A percentile compares a stretch with the other conserved stretches of the same genome.
Evolutionary conservation across 371 early-diverging fungal species (phyloP).

Genomic region (Mucor lusitanicus): DNA sequence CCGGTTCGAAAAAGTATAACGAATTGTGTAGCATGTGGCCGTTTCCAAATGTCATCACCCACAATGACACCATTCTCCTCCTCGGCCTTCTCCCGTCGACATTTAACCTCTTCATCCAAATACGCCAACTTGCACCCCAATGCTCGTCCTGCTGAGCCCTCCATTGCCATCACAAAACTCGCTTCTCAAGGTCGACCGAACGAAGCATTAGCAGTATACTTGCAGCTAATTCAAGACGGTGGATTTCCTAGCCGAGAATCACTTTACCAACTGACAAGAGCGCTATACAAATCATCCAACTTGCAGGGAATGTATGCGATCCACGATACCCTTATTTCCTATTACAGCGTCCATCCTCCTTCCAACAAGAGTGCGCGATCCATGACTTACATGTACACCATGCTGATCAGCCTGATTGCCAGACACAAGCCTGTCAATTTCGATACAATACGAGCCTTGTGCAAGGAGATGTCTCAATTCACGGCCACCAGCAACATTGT

Average conservation of each 20-base stretch:
- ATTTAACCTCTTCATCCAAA: neutral
- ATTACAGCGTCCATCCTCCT: neutral
- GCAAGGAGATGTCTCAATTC: slow-evolving; percentile 13
- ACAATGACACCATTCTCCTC: neutral
- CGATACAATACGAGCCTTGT: slow-evolving; percentile 12
- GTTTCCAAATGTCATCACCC: neutral
- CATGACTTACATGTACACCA: slow-evolving; percentile 24
- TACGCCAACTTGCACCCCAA: neutral
- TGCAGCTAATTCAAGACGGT: slow-evolving; percentile 13
- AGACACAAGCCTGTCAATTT: slow-evolving; percentile 18
- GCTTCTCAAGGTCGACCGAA: slow-evolving; percentile 11
- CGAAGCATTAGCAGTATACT: slow-evolving; percentile 20
- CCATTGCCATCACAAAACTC: slow-evolving; percentile 20
- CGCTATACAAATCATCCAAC: slow-evolving; percentile 14
- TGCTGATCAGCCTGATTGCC: slow-evolving; percentile 27
- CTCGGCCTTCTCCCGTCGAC: neutral
- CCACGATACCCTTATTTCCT: slow-evolving; percentile 21
- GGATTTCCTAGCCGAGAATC: slow-evolving; percentile 27
- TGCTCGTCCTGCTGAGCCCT: slow-evolving; percentile 19
- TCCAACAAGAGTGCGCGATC: slow-evolving; percentile 5
- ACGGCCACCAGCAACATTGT: neutral
- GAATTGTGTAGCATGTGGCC: slow-evolving; percentile 15
- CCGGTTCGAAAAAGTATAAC: neutral
- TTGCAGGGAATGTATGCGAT: slow-evolving; percentile 20
- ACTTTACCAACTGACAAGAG: slow-evolving; percentile 15